Percentiles rank a stretch among this genome's conserved stretches.
phyloP scores from a whole-genome alignment of 2,329 filamentous ascomycete species.

The Cordyceps pruinosa region DNA sequence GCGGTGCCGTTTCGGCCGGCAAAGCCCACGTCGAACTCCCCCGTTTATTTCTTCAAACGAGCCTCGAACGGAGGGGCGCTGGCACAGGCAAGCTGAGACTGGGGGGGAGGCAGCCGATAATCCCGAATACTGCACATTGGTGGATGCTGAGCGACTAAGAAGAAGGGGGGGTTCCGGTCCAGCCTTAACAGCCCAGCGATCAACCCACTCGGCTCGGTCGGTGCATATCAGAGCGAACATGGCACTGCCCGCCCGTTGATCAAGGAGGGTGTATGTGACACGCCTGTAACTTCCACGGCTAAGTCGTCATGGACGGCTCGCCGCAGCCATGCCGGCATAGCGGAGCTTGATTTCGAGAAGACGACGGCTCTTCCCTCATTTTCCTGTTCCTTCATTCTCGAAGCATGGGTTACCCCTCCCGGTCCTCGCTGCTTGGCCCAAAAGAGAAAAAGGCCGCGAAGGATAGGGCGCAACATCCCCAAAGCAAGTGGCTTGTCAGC shows the following conservation, averaged over 20 bases:
- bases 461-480: not conserved
- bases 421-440: not conserved
- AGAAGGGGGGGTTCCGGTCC: not conserved
- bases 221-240: not conserved
- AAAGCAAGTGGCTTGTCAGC: not conserved
- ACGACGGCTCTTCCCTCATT: not conserved
- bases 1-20: not conserved
- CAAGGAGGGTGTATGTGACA: not conserved
- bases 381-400: not conserved
- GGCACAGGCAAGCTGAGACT: too few relatives aligned
- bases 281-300: not conserved
- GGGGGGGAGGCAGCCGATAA: too few relatives aligned
- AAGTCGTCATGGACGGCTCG: too few relatives aligned
- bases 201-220: slow-evolving; percentile 3
- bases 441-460: not conserved
- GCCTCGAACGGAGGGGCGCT: not conserved
- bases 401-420: not conserved
- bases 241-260: not conserved
- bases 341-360: too few relatives aligned
- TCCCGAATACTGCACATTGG: too few relatives aligned
- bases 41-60: not conserved
- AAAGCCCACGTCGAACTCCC: not conserved
- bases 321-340: too few relatives aligned
- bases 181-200: not conserved
- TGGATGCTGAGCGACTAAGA: too few relatives aligned